Base-by-base conservation (phyloP, 768 basidiomycete genomes). In the Xerocomellus intermedius region DNA sequence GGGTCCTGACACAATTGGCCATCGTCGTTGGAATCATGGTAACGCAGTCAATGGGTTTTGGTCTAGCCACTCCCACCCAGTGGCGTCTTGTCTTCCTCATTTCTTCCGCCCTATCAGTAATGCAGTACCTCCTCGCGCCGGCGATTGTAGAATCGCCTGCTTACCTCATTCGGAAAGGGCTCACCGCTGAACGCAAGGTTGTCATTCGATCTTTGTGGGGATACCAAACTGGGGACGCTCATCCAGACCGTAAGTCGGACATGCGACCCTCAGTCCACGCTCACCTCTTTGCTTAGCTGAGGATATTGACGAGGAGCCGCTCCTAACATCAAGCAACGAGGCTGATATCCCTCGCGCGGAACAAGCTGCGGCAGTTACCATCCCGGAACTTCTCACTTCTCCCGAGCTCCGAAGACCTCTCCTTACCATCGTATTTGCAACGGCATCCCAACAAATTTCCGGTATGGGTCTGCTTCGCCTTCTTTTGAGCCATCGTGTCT, bases 11-110 rank as follows among this genome's bases (percentile, higher is more conserved):
- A 1, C 92, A 94, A 61, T 73, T 94, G 26, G 84, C 81, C 37
- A 88, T 96, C 63, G 91, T 96, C 33, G 71, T 91, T 50, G 91
- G 91, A 28, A 88, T 97, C 59, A 86, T 96, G 79, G 68, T 84
- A n/a, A 89, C 94, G 1, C 95, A 98, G 65, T 71, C 78, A 5
- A 75, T 91, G 56, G 93, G 92, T 4, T 75, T 94, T 36, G 69
- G 74, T 49, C 77, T 90, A 45, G 86, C 91, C 16, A 84, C 84
- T 10, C 87, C 87, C 2, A 48, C 66, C 17, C 68, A 78, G 45
- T 94, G 91, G 91, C 84, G 91, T 38, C 61, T 79, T 41, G 89
- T 93, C 21, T 77, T 90, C 21, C 68, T 85, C 56, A 69, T 85
- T 49, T 91, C 91, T 2, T 76, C 75, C 32, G 73, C 65, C 2